Conservation (phyloP, 202 grass and related monocot species). For the Panicum virgatum region DNA sequence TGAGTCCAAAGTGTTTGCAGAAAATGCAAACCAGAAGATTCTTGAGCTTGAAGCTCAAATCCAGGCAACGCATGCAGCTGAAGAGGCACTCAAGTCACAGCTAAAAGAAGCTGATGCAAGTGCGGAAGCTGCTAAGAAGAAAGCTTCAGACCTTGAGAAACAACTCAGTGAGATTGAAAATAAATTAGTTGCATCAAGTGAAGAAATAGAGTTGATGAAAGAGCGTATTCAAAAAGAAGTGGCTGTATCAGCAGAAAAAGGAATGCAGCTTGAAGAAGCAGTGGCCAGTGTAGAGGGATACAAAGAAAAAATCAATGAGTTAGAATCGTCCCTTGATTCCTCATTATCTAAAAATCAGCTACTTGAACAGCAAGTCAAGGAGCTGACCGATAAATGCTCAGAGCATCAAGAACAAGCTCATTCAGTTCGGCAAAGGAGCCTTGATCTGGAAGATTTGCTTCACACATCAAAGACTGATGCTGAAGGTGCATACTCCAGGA, state of each 20-base stretch:
- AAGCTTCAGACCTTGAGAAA: slow-evolving; percentile 55
- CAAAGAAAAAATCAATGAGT: slow-evolving; percentile 64
- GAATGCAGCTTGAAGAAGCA: slow-evolving; percentile 52
- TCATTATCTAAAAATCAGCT: slow-evolving; percentile 51
- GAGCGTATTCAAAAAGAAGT: slow-evolving; percentile 45
- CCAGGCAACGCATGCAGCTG: slow-evolving; percentile 49
- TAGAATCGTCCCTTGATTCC: slow-evolving; percentile 66
- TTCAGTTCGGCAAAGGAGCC: slow-evolving; percentile 55
- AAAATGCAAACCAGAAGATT: slow-evolving; percentile 64
- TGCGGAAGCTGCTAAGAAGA: slow-evolving; percentile 49
- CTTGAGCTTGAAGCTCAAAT: slow-evolving; percentile 65
- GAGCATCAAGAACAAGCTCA: slow-evolving; percentile 74
- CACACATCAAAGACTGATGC: slow-evolving; percentile 56
- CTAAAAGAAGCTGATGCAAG: slow-evolving; percentile 58
- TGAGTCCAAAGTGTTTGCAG: slow-evolving; percentile 50
- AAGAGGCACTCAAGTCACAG: slow-evolving; percentile 58
- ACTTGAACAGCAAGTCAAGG: slow-evolving; percentile 84
- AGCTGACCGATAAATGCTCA: slow-evolving; percentile 61
- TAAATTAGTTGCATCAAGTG: slow-evolving; percentile 47
- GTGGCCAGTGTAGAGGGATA: slow-evolving; percentile 45
- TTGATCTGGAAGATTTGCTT: slow-evolving; percentile 73
- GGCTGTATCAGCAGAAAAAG: slow-evolving; percentile 44
- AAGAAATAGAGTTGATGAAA: slow-evolving; percentile 53
- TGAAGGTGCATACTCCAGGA: slow-evolving; percentile 67
- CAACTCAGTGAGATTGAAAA: slow-evolving; percentile 45